A percentile compares a stretch with the other conserved stretches of the same genome.
These are phyloP conservation scores for Cadophora gregata DNA, from an alignment of 2,329 filamentous ascomycete species.

Conservation along the genomic window DNA sequence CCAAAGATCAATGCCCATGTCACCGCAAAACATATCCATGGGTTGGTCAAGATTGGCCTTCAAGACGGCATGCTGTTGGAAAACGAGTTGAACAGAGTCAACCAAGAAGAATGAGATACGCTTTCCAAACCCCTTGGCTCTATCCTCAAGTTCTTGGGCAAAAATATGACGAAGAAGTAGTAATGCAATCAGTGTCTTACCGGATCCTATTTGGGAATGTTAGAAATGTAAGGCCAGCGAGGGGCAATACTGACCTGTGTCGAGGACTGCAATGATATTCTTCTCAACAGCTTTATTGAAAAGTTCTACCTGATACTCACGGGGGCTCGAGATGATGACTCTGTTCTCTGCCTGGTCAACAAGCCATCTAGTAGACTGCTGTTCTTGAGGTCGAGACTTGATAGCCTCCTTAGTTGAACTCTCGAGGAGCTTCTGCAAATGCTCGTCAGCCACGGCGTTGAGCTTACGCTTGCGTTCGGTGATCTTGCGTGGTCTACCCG, in stretches of 20 bases:
- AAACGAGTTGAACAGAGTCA: constrained; percentile 87
- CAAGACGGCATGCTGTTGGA: constrained; percentile 86
- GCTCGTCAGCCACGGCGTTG: constrained; percentile 55
- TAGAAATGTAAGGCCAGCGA: neutral
- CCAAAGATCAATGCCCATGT: constrained; percentile 67
- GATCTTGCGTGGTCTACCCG: constrained; percentile 46
- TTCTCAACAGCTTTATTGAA: constrained; percentile 84
- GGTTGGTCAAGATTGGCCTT: constrained; percentile 79
- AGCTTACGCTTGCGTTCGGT: constrained; percentile 57
- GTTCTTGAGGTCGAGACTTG: constrained; percentile 30
- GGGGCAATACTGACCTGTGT: constrained; percentile 69
- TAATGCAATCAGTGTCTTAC: constrained; percentile 95
- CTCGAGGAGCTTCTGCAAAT: constrained; percentile 44
- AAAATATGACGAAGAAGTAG: constrained; percentile 80
- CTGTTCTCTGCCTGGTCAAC: constrained; percentile 44
- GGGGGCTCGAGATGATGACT: constrained; percentile 74
- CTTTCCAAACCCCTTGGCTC: constrained; percentile 61
- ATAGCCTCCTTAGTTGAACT: constrained; percentile 40
- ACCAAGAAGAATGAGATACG: constrained; percentile 86
- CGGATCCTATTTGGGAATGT: constrained; percentile 65
- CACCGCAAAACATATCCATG: constrained; percentile 76
- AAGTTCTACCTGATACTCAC: constrained; percentile 91
- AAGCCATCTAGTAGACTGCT: constrained; percentile 43
- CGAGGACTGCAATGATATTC: constrained; percentile 92
- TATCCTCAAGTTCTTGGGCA: constrained; percentile 75